Conservation (phyloP, 2,329 filamentous ascomycete species). For the Rhexocercosporidium sp. region DNA sequence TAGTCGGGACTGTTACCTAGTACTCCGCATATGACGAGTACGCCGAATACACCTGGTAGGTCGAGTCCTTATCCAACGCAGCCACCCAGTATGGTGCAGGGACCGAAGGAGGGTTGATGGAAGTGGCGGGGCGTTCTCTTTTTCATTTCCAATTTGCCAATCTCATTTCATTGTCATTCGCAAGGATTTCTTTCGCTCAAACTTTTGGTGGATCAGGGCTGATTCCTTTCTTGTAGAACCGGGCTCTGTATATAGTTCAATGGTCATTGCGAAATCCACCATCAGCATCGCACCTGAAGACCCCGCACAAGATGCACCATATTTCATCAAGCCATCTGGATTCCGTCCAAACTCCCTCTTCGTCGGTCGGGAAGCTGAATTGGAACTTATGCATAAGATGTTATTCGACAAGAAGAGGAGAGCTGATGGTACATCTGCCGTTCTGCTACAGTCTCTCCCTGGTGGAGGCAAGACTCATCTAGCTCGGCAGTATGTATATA, state of each 20-base stretch:
- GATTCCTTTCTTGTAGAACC: slow-evolving; percentile 43
- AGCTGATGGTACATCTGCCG: slow-evolving; percentile 63
- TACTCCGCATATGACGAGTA: slow-evolving; percentile 13
- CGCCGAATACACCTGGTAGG: slow-evolving; percentile 25
- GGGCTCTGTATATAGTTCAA: slow-evolving; percentile 36
- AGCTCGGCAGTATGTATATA: slow-evolving; percentile 69
- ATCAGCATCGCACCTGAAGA: slow-evolving; percentile 35
- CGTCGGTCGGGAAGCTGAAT: slow-evolving; percentile 62
- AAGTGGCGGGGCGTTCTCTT: background rate
- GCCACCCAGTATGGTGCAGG: slow-evolving; percentile 4
- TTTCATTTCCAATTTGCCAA: background rate
- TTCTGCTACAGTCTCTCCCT: slow-evolving; percentile 67
- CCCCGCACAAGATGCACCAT: slow-evolving; percentile 25
- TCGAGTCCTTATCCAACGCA: slow-evolving; percentile 12
- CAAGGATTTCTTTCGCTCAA: background rate
- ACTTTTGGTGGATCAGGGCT: slow-evolving; percentile 35
- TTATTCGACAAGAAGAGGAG: slow-evolving; percentile 62
- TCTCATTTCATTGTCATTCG: slow-evolving; percentile 10
- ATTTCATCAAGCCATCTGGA: slow-evolving; percentile 56
- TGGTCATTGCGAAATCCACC: slow-evolving; percentile 32
- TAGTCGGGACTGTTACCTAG: slow-evolving; percentile 13
- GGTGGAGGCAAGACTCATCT: slow-evolving; percentile 74
- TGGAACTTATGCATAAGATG: slow-evolving; percentile 62
- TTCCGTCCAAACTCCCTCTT: slow-evolving; percentile 69
- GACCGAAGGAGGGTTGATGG: background rate